Base-by-base conservation (phyloP, 2,329 filamentous ascomycete species). In the Ceratocystis ficicola region DNA sequence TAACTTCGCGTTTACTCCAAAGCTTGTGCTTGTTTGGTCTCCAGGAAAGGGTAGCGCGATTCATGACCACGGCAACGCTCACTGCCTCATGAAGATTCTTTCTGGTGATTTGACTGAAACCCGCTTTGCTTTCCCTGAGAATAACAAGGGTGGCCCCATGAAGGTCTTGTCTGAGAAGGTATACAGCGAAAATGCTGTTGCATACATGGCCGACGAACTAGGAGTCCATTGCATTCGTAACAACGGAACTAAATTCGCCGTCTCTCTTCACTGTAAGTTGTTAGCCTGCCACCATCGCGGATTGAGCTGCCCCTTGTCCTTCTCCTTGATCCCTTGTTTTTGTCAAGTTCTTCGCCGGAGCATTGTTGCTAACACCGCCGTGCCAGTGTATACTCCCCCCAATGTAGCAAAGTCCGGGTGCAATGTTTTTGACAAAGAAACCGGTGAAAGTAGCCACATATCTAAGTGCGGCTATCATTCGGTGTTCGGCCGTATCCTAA, bases 21-120 rank as follows among this genome's bases (percentile, higher is more conserved):
- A 93, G 88, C 83, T 95, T 69, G 84, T 96, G 61, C 83, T 96
- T 50, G 91, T 95, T 48, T 96, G 92, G 92, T 87, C 86, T 17
- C 91, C 92, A 0, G 88, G 88, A 63, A 90, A 90, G 76, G 83
- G 83, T 46, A 93, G 88, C 71, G 86, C 88, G 10, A 90, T 96
- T 73, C 92, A 96, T 73, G 92, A 96, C 74, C 88, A 90, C 75
- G 87, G 86, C 73, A 89, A 93, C 68, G 89, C 91, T 48, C 92
- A 96, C 74, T 96, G 92, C 76, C 79, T 96, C 71, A 96, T 96
- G 90, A 95, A 87, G 79, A 86, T 93, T 70, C 81, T 96, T 69
- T 85, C 85, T 70, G 92, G 92, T 59, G 82, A 80, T 68, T 78
- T 96, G 68, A 88, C 85, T 70, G 92, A 96, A 77, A 92, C 89